phyloP scores from a whole-genome alignment of 192 early-diverging fungal genomes.

The Coemansia sp. region DNA sequence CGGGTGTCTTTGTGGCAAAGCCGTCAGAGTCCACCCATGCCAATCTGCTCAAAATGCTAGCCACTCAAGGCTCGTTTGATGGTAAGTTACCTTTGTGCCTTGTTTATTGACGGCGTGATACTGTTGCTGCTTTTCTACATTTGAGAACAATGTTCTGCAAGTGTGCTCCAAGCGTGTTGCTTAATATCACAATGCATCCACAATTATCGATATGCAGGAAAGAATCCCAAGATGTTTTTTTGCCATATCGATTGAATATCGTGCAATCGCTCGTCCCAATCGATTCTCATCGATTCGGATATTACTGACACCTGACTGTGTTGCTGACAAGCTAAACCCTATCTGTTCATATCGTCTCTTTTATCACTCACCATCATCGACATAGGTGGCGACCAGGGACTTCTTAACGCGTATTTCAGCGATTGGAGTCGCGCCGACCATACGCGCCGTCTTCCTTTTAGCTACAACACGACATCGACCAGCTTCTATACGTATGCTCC shows the following conservation, averaged over 20 bases:
- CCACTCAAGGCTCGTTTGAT: constrained; percentile 67
- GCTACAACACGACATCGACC: constrained; percentile 62
- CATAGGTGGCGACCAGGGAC: constrained; percentile 86
- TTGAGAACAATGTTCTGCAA: background rate
- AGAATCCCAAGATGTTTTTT: background rate
- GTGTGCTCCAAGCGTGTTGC: background rate
- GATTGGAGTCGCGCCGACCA: constrained; percentile 67
- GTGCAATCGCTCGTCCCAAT: background rate
- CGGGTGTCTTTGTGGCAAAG: constrained; percentile 71
- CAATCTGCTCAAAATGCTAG: constrained; percentile 40
- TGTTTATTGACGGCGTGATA: background rate
- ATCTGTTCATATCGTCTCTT: background rate
- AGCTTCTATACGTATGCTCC: constrained; percentile 63
- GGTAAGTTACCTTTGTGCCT: constrained; percentile 53
- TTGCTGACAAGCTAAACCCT: too few species aligned
- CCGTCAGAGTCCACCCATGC: constrained; percentile 46
- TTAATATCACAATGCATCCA: background rate
- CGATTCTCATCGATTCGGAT: constrained; percentile 3
- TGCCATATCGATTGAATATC: background rate
- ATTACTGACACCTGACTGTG: too few species aligned
- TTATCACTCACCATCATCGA: background rate
- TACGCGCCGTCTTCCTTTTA: constrained; percentile 75
- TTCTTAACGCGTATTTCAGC: constrained; percentile 82
- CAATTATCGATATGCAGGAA: background rate
- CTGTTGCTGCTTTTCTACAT: background rate